These are phyloP conservation scores for Tagetes patula DNA, from an alignment of 129 eudicot genomes.

Conservation along the genomic window DNA sequence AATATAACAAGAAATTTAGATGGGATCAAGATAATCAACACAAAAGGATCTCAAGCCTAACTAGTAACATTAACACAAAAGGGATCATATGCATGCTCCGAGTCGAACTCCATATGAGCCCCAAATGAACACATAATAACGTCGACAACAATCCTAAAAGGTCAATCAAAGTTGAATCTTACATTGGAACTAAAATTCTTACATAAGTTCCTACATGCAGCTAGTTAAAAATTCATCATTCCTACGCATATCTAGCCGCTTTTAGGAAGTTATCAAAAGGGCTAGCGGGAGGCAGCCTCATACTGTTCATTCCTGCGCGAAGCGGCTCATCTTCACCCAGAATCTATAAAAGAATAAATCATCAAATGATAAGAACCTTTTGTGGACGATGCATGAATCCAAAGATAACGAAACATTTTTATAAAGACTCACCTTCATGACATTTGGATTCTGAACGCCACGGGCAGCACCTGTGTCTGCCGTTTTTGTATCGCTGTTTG, in stretches of 20 bases:
- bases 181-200: conserved; percentile 20
- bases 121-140: conserved; percentile 1
- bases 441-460: conserved; percentile 29
- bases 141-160: conserved; percentile 14
- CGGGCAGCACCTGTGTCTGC: conserved; percentile 8
- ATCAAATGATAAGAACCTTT: conserved; percentile 2
- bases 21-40: background rate
- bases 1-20: background rate
- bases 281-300: conserved; percentile 97
- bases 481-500: conserved; percentile 41
- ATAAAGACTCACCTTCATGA: conserved; percentile 41
- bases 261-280: conserved; percentile 95
- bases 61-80: background rate
- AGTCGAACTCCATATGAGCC: conserved; percentile 22
- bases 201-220: conserved; percentile 8
- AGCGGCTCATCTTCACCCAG: conserved; percentile 39
- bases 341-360: conserved; percentile 43
- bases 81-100: background rate
- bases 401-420: background rate
- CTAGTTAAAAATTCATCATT: background rate
- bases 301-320: conserved; percentile 32
- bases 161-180: conserved; percentile 23
- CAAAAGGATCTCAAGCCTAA: background rate
- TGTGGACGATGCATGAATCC: background rate
- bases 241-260: conserved; percentile 66